phyloP scores from a whole-genome alignment of 2,329 filamentous ascomycete genomes.

The Colletotrichum shisoi region DNA sequence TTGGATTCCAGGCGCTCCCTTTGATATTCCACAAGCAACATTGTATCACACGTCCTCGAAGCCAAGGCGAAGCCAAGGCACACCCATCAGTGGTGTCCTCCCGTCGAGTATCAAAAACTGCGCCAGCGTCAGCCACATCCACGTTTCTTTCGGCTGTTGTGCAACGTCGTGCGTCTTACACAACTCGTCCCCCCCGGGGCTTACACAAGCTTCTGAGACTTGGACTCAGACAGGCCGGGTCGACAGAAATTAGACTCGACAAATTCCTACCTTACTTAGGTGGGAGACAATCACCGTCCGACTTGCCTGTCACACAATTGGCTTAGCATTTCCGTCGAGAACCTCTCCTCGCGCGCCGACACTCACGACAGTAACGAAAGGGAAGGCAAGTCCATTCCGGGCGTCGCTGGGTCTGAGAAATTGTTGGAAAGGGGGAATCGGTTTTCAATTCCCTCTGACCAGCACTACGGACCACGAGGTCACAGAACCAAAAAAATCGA shows the following conservation, averaged over 20 bases:
- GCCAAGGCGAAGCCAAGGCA: constrained; percentile 4
- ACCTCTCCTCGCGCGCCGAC: background rate
- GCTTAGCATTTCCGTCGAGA: constrained; percentile 1
- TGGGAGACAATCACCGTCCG: constrained; percentile 15
- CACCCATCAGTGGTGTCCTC: constrained; percentile 5
- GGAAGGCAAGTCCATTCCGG: constrained; percentile 28
- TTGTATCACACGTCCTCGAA: background rate
- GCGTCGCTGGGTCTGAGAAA: constrained; percentile 19
- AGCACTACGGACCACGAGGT: constrained; percentile 12
- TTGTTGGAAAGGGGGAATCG: background rate
- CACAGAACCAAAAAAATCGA: constrained; percentile 27
- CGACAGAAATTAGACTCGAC: constrained; percentile 12
- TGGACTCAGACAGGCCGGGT: constrained; percentile 14
- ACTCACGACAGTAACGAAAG: constrained; percentile 19
- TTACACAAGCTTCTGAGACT: constrained; percentile 33
- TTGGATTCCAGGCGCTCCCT: constrained; percentile 34
- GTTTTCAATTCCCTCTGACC: constrained; percentile 19
- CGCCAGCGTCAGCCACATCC: constrained; percentile 33
- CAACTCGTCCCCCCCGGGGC: constrained; percentile 1
- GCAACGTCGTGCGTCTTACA: constrained; percentile 24
- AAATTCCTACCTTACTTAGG: constrained; percentile 11
- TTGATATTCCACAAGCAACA: constrained; percentile 4
- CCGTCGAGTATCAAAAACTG: constrained; percentile 23
- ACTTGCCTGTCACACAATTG: background rate
- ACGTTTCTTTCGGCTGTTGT: constrained; percentile 33